Base-by-base conservation (phyloP, 2,329 filamentous ascomycete species). In the Alternaria consortialis region DNA sequence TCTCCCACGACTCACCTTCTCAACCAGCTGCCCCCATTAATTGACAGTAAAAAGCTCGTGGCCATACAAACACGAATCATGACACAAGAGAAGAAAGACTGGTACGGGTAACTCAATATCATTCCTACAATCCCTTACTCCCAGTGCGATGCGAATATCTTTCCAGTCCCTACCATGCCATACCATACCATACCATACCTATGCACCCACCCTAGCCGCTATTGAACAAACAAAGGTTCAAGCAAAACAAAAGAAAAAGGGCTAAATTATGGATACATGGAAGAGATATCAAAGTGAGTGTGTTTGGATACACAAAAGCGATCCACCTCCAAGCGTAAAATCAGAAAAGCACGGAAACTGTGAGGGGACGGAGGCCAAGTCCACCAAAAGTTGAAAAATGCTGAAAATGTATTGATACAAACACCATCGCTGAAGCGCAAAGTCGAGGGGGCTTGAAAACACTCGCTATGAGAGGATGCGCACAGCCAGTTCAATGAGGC, bases 181-280 rank as follows among this genome's bases (percentile, higher is more conserved):
- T 36, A 13, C 53, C 58, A 52, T 60, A 44, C 58, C 53, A n/a
- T n/a, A n/a, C n/a, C n/a, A n/a, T n/a, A 58, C 52, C 58, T 47
- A 58, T 58, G 55, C 48, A 46, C 48, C 52, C 48, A 53, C 37
- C 42, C 58, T 50, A 57, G 40, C 36, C 40, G 40, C 48, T 52
- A 47, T 37, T 15, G 56, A 61, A 32, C 25, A 37, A 46, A 39
- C 36, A 27, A n/a, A 42, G 20, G n/a, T 29, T 25, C 42, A 50
- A 43, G 7, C 42, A 47, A 40, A 40, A 36, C 36, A 46, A 53
- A 34, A 56, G n/a, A n/a, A 37, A 25, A 46, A 59, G 43, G 29
- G 32, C 39, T 58, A 43, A 59, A 47, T 47, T 57, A 62, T 59
- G 47, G 46, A 51, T 59, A 62, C 56, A 62, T 58, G 47, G 59